These are phyloP conservation scores for Arachnomyces sp. DNA, from an alignment of 2,329 filamentous ascomycete genomes.

Conservation along the genomic window DNA sequence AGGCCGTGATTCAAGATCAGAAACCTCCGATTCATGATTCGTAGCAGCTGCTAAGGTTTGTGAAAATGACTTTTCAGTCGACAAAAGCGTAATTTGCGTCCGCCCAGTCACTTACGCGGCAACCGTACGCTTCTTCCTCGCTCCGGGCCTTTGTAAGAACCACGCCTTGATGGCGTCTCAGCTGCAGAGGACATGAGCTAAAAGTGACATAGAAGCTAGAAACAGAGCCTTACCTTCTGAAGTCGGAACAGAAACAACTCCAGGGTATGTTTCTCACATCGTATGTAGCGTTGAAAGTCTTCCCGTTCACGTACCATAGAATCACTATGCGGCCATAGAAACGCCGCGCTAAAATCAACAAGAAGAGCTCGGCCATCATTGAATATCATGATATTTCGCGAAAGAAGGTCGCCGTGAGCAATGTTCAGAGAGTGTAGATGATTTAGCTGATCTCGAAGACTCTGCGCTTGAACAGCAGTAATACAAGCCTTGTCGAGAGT, in stretches of 20 bases:
- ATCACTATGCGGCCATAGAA: constrained; percentile 1
- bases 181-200: constrained; percentile 1
- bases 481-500: constrained; percentile 1
- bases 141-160: background rate
- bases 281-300: background rate
- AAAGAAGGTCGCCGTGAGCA: constrained; percentile 4
- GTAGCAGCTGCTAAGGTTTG: background rate
- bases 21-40: too few species aligned
- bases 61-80: constrained; percentile 1
- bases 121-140: constrained; percentile 5
- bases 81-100: constrained; percentile 5
- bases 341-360: constrained; percentile 5
- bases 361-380: constrained; percentile 5
- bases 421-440: constrained; percentile 6
- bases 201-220: constrained; percentile 1
- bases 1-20: too few species aligned
- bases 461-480: background rate
- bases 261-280: background rate
- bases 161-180: constrained; percentile 4
- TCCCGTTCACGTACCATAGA: constrained; percentile 1
- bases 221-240: constrained; percentile 3
- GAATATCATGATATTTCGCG: constrained; percentile 6
- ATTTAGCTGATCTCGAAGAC: constrained; percentile 5
- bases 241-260: constrained; percentile 4
- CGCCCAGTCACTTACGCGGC: background rate